These are phyloP conservation scores for Nannizziopsis arthrosporioides DNA, from an alignment of 2,329 filamentous ascomycete genomes.

Conservation along the genomic window DNA sequence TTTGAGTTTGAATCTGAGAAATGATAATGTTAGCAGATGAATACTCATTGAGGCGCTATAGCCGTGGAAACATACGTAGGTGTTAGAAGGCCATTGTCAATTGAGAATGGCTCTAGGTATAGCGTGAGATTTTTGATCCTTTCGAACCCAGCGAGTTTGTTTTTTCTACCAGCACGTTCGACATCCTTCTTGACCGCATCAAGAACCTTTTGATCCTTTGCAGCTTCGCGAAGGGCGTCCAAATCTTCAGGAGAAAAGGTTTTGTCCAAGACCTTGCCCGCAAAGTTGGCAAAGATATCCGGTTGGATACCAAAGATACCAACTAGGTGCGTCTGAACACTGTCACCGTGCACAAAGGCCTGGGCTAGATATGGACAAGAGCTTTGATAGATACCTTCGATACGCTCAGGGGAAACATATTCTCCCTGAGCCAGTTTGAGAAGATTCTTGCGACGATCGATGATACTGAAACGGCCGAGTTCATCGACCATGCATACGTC, in stretches of 20 bases:
- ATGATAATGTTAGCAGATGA: constrained; percentile 3
- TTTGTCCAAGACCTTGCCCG: constrained; percentile 61
- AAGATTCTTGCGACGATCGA: constrained; percentile 98
- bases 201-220: constrained; percentile 57
- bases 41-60: neutral
- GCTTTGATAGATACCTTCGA: constrained; percentile 87
- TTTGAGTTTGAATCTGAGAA: constrained; percentile 55
- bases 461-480: constrained; percentile 76
- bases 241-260: constrained; percentile 53
- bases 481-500: constrained; percentile 81
- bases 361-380: constrained; percentile 65
- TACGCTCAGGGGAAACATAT: constrained; percentile 92
- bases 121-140: constrained; percentile 62
- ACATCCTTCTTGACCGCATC: constrained; percentile 67
- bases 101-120: constrained; percentile 76
- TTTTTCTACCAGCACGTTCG: constrained; percentile 63
- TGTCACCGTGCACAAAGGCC: constrained; percentile 85
- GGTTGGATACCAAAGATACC: constrained; percentile 82
- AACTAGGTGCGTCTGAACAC: constrained; percentile 67
- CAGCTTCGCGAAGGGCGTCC: constrained; percentile 54
- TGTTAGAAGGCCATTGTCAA: constrained; percentile 72
- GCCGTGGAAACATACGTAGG: constrained; percentile 33
- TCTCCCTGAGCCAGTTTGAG: constrained; percentile 95
- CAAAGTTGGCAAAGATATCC: constrained; percentile 68
- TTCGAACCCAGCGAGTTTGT: constrained; percentile 90